Evolutionary conservation across 208 protist species (phyloP).

Genomic region (Porcisia hertigi): DNA sequence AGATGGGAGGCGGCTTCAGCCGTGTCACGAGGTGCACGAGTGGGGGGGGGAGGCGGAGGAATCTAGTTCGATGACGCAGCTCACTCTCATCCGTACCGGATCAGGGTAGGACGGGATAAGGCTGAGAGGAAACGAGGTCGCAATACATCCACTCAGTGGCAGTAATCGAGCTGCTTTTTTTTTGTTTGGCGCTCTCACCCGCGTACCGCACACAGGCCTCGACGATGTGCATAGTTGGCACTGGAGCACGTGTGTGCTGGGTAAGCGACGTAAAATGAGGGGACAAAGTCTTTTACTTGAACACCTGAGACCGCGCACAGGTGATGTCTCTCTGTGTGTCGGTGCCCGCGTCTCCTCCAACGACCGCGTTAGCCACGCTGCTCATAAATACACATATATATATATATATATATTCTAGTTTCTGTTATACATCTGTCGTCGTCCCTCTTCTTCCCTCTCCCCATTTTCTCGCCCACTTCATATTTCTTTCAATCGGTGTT

Average conservation of each 20-base stretch:
- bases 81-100: not conserved
- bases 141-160: not conserved
- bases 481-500: not conserved
- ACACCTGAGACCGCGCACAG: not conserved
- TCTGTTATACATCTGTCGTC: not conserved
- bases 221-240: too few species aligned
- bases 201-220: not conserved
- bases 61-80: too few species aligned
- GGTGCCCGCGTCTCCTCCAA: not conserved
- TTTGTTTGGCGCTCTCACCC: not conserved
- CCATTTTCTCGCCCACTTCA: not conserved
- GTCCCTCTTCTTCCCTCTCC: not conserved
- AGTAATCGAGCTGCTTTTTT: not conserved
- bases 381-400: too few species aligned
- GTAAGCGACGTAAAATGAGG: not conserved
- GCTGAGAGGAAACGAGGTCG: not conserved
- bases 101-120: not conserved
- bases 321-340: not conserved
- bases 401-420: too few species aligned
- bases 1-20: not conserved
- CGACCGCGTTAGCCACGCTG: not conserved
- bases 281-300: not conserved
- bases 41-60: not conserved
- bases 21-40: not conserved
- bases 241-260: not conserved